A percentile compares a stretch with the other conserved stretches of the same genome.
These are phyloP conservation scores for Leccinum pachyderme DNA, from an alignment of 1,284 basidiomycete genomes.

Conservation along the genomic window DNA sequence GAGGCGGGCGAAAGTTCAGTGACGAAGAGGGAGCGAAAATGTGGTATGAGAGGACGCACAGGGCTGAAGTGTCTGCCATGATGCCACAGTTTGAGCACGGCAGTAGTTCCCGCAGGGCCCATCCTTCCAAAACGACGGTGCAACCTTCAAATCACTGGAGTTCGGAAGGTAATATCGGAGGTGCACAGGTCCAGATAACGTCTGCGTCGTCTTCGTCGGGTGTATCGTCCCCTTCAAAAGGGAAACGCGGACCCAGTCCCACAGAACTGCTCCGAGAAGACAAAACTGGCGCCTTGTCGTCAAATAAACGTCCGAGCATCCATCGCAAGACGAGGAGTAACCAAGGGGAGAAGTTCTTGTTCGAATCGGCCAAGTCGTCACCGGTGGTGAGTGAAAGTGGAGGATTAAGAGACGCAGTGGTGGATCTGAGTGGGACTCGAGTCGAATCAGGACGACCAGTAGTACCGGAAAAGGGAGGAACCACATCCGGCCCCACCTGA, in stretches of 20 bases:
- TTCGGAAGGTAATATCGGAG: conserved; percentile 11
- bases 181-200: conserved; percentile 12
- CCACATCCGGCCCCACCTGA: conserved; percentile 5
- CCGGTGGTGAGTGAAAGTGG: conserved; percentile 10
- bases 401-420: conserved; percentile 5
- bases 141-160: conserved; percentile 7
- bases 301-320: conserved; percentile 66
- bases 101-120: conserved; percentile 1
- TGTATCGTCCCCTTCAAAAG: conserved; percentile 37
- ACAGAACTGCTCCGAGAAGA: conserved; percentile 66
- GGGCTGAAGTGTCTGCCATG: not conserved
- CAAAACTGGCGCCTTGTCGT: conserved; percentile 50
- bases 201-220: conserved; percentile 21
- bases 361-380: conserved; percentile 14
- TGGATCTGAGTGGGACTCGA: conserved; percentile 2
- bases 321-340: conserved; percentile 43
- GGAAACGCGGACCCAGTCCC: conserved; percentile 69
- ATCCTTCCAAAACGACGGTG: conserved; percentile 6
- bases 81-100: conserved; percentile 2
- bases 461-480: conserved; percentile 9
- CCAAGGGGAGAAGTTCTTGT: conserved; percentile 9
- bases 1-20: conserved; percentile 1
- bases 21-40: conserved; percentile 8
- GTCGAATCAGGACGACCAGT: conserved; percentile 4
- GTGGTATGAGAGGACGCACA: conserved; percentile 5